Percentiles rank a stretch among this genome's conserved stretches.
Conservation (phyloP, 2,329 filamentous ascomycete species). For the Neofusicoccum sp. region DNA sequence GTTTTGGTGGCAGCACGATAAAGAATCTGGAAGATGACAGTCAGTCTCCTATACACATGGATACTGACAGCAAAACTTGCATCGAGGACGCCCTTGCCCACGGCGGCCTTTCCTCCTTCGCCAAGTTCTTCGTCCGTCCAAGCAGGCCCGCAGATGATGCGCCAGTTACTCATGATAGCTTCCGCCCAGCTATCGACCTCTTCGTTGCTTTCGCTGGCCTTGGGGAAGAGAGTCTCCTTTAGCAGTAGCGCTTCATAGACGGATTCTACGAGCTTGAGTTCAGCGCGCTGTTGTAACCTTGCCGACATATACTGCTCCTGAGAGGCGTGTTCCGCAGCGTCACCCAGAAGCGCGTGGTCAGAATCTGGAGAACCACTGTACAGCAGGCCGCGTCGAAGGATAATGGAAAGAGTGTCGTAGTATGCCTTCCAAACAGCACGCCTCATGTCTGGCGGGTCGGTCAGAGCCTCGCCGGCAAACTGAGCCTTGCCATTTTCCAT, state of each 20-base stretch:
- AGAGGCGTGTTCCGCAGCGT: constrained; percentile 26
- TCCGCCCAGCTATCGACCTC: constrained; percentile 82
- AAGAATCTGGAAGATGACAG: constrained; percentile 59
- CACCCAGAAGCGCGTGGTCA: constrained; percentile 17
- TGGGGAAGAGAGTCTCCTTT: constrained; percentile 77
- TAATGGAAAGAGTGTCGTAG: constrained; percentile 73
- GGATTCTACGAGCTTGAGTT: constrained; percentile 75
- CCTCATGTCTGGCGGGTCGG: constrained; percentile 33
- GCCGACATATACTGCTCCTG: constrained; percentile 27
- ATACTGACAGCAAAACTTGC: constrained; percentile 35
- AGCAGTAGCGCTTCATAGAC: constrained; percentile 78
- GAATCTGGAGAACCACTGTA: constrained; percentile 49
- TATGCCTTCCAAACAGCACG: constrained; percentile 81
- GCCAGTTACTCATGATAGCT: constrained; percentile 81
- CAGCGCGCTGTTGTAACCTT: constrained; percentile 59
- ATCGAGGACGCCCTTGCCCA: constrained; percentile 75
- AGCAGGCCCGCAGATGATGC: constrained; percentile 70
- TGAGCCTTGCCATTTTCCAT: constrained; percentile 46
- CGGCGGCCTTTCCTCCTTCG: constrained; percentile 71
- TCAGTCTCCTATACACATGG: constrained; percentile 9
- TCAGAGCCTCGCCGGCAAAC: constrained; percentile 23
- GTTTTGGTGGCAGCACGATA: constrained; percentile 91
- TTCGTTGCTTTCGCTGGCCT: constrained; percentile 72
- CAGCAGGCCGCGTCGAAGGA: constrained; percentile 65
- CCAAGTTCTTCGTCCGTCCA: constrained; percentile 83